phyloP scores from a whole-genome alignment of 148 eudicot species.

The Rhododendron henanense region DNA sequence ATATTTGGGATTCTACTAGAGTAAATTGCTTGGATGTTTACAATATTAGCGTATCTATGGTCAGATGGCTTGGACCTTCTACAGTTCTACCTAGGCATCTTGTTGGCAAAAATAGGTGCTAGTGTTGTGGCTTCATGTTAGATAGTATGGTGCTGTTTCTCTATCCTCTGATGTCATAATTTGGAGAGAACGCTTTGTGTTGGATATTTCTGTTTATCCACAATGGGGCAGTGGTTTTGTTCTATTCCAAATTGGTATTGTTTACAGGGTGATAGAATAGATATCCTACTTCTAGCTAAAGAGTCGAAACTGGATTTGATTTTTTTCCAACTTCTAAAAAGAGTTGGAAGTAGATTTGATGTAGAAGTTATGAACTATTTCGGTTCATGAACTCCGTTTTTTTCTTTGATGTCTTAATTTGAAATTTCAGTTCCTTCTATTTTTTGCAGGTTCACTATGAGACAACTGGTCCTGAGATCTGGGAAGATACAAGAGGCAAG shows the following conservation, averaged over 20 bases:
- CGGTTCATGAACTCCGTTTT: not conserved
- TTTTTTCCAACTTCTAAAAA: not conserved
- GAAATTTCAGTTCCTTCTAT: not conserved
- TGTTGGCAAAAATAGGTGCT: not conserved
- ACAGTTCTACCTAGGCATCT: not conserved
- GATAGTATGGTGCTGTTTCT: not conserved
- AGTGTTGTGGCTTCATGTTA: not conserved
- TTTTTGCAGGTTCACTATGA: constrained; percentile 78
- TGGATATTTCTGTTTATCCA: not conserved
- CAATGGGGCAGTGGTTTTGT: not conserved
- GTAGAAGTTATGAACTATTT: not conserved
- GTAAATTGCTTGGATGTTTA: not conserved
- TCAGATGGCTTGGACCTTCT: not conserved
- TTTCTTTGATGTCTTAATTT: not conserved
- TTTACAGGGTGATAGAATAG: not conserved
- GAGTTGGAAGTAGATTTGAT: not conserved
- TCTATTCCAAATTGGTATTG: not conserved
- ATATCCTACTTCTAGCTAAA: not conserved
- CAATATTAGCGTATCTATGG: not conserved
- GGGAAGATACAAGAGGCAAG: constrained; percentile 97
- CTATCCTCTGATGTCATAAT: not conserved
- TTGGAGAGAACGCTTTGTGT: not conserved
- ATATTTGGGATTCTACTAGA: not conserved
- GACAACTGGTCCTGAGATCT: constrained; percentile 98
- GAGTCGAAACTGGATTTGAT: not conserved